Evolutionary conservation across 306 rosid genomes (phyloP).

Genomic region (Glycine soja): DNA sequence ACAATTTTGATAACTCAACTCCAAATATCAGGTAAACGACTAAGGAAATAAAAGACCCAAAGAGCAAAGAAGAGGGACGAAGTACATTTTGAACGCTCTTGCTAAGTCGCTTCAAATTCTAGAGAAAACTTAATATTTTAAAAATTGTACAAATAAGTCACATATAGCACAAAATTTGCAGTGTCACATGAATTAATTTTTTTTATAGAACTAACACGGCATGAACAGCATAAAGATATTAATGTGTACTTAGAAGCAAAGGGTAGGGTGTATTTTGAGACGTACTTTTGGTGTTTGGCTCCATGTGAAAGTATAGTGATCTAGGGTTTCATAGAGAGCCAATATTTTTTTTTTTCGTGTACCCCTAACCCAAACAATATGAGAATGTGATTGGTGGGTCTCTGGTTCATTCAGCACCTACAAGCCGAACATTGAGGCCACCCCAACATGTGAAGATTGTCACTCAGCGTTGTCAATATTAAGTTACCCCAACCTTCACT

Average conservation of each 20-base stretch:
- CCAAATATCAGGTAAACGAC: too few relatives aligned
- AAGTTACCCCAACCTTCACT: slow-evolving; percentile 21
- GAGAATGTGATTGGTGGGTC: slow-evolving; percentile 19
- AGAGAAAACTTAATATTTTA: neutral
- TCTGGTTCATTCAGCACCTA: slow-evolving; percentile 42
- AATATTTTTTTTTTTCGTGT: neutral
- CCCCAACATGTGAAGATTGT: slow-evolving; percentile 52
- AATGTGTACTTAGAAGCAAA: neutral
- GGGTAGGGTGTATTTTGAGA: neutral
- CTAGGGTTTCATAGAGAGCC: slow-evolving; percentile 37
- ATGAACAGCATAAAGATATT: neutral
- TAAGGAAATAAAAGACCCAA: too few relatives aligned
- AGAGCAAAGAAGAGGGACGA: too few relatives aligned
- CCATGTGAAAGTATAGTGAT: slow-evolving; percentile 48
- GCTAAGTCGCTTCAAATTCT: too few relatives aligned
- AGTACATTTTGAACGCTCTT: too few relatives aligned
- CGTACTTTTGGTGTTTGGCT: slow-evolving; percentile 45
- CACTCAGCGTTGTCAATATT: slow-evolving; percentile 28
- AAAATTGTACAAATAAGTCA: neutral
- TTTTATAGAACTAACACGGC: neutral
- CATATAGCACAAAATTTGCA: neutral
- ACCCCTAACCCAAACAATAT: slow-evolving; percentile 28
- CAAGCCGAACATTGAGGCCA: slow-evolving; percentile 37
- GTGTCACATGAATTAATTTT: neutral
- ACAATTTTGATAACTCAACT: too few relatives aligned